Percentiles rank a stretch among this genome's conserved stretches.
phyloP scores from a whole-genome alignment of 805 yeast species.

The Ascoidea tarda region DNA sequence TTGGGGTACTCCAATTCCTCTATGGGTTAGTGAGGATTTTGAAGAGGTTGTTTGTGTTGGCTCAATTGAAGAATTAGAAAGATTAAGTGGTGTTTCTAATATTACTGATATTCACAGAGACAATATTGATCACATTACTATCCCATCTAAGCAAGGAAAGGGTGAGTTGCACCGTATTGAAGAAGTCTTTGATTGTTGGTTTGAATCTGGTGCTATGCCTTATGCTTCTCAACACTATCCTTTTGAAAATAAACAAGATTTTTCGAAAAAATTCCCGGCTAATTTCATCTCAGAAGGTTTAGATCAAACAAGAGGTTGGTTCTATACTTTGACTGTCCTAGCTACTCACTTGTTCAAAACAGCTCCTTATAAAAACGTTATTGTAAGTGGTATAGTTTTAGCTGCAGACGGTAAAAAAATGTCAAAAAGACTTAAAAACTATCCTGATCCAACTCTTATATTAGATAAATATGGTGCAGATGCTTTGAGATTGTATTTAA shows the following conservation, averaged over 20 bases:
- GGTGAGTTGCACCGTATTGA: slow-evolving; percentile 82
- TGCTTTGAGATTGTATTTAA: slow-evolving; percentile 88
- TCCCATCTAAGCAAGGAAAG: slow-evolving; percentile 84
- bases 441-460: slow-evolving; percentile 85
- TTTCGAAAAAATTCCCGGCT: slow-evolving; percentile 77
- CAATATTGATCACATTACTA: slow-evolving; percentile 77
- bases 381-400: slow-evolving; percentile 90
- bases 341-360: slow-evolving; percentile 89
- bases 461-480: slow-evolving; percentile 92
- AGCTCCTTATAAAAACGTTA: slow-evolving; percentile 90
- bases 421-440: slow-evolving; percentile 96
- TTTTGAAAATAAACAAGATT: slow-evolving; percentile 67
- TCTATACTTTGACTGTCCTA: slow-evolving; percentile 87
- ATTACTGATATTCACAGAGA: slow-evolving; percentile 94
- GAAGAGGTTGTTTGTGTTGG: slow-evolving; percentile 92
- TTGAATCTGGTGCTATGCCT: slow-evolving; percentile 99
- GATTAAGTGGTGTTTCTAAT: slow-evolving; percentile 67
- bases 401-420: slow-evolving; percentile 98
- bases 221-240: slow-evolving; percentile 96
- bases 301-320: slow-evolving; percentile 99
- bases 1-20: slow-evolving; percentile 99
- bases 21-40: slow-evolving; percentile 92
- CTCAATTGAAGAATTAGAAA: slow-evolving; percentile 73
- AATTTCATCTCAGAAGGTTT: slow-evolving; percentile 97
- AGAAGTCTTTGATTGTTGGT: slow-evolving; percentile 99